Base-by-base conservation (phyloP, 176 grass and related monocot genomes). In the Oryza officinalis region DNA sequence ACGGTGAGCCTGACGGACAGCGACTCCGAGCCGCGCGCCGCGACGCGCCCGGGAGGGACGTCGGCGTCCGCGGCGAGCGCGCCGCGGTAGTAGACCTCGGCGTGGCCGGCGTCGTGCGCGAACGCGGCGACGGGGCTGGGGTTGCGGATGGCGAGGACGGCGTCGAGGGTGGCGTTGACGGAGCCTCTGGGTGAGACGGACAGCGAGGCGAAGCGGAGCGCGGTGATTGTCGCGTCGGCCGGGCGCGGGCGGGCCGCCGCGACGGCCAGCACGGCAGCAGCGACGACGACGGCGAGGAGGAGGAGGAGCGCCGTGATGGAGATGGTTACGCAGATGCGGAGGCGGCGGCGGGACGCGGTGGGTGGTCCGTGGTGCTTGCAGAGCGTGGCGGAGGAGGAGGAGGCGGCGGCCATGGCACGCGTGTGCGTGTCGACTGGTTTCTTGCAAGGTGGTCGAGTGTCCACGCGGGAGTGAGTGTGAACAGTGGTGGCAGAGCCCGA, bases 21-120 rank as follows among this genome's bases (percentile, higher is more conserved):
- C 4, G 23, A 4, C 78, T 87, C 78, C 4, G 31, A 3, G 85
- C 63, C 38, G n/a, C 60, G 71, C 2, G 70, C 20, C 12, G 20
- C 35, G 5, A 87, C 35, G 13, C 13, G 71, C 6, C 85, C 78
- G 18, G 77, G 18, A 0, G 71, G 63, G 2, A 87, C 25, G 31
- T 18, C 63, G 13, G 63, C 85, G 45, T 81, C 70, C 6, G 66
- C 75, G 52, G 83, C 75, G 20, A 85, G 50, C 37, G 20, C 67
- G 52, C 83, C 83, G 27, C 52, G 83, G 83, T 81, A 87, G 78
- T 76, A 86, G 83, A 79, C 75, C 52, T 86, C 67, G 27, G 67
- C 67, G 52, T 1, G 85, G 30, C 78, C 78, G 35, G 71, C 32
- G 26, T 1, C 71, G 71, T 87, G 78, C 18, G 47, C 13, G 78